Evolutionary conservation across 768 basidiomycete genomes (phyloP).

Genomic region (Podaxis sp.): DNA sequence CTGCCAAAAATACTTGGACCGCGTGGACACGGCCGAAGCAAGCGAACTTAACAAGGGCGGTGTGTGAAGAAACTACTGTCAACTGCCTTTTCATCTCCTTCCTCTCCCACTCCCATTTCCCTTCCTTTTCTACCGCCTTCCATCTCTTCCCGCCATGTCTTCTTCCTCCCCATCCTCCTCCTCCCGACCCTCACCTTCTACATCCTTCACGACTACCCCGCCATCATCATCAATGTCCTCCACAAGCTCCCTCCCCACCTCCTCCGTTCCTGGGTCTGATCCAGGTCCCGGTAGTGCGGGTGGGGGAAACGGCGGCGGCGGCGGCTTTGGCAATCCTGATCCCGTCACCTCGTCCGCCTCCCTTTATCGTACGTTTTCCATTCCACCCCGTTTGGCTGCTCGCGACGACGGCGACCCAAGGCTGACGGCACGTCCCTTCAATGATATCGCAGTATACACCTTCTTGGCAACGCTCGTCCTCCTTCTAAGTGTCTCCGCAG

Average conservation of each 20-base stretch:
- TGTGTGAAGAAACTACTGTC: conserved; percentile 6
- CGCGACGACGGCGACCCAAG: not conserved
- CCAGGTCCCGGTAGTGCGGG: not conserved
- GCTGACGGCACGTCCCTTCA: conserved; percentile 12
- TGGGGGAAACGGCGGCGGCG: conserved; percentile 1
- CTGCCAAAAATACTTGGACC: conserved; percentile 12
- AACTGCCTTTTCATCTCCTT: conserved; percentile 2
- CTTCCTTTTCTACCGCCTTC: not conserved
- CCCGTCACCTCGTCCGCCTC: conserved; percentile 28
- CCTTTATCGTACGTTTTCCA: conserved; percentile 30
- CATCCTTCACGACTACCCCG: not conserved
- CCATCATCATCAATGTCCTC: not conserved
- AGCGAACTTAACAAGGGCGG: not conserved
- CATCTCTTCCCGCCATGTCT: not conserved
- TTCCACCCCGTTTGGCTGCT: not conserved
- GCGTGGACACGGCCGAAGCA: conserved; percentile 5
- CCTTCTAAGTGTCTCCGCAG: conserved; percentile 64
- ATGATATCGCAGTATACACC: conserved; percentile 38
- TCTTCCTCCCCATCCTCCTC: not conserved
- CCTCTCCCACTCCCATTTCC: not conserved
- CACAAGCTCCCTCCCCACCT: not conserved
- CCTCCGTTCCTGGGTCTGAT: not conserved
- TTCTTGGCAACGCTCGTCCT: conserved; percentile 68
- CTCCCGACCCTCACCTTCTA: not conserved
- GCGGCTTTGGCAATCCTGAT: conserved; percentile 1